Conservation (phyloP, 768 basidiomycete species). For the Roridomyces roridus region DNA sequence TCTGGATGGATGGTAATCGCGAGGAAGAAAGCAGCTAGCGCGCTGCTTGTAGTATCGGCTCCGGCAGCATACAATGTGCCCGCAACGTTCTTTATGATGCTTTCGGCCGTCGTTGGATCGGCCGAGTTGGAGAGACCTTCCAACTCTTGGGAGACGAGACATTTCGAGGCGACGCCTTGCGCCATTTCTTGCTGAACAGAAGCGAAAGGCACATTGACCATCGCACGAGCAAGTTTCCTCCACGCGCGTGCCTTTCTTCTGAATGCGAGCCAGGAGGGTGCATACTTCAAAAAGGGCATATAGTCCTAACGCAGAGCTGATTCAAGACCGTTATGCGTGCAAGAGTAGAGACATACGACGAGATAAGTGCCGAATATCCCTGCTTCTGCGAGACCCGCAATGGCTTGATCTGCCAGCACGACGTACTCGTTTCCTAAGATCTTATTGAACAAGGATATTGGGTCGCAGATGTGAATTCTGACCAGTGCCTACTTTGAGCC, state of each 20-base stretch:
- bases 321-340: background rate
- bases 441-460: background rate
- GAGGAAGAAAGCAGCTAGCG: conserved; percentile 46
- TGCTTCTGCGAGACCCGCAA: conserved; percentile 40
- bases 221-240: conserved; percentile 37
- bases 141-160: conserved; percentile 44
- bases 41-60: conserved; percentile 43
- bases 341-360: conserved; percentile 37
- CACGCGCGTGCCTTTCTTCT: conserved; percentile 44
- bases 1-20: conserved; percentile 48
- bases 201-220: conserved; percentile 47
- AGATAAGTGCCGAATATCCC: conserved; percentile 51
- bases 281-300: conserved; percentile 42
- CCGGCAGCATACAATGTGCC: conserved; percentile 50
- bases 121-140: conserved; percentile 32
- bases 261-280: conserved; percentile 51
- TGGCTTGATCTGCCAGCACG: conserved; percentile 44
- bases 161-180: conserved; percentile 36
- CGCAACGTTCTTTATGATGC: conserved; percentile 47
- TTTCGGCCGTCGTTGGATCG: conserved; percentile 37
- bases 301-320: conserved; percentile 37
- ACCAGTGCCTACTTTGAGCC: conserved; percentile 39
- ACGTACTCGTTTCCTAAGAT: conserved; percentile 43
- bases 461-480: background rate
- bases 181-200: conserved; percentile 42